These are phyloP conservation scores for Saccharum spontaneum DNA, from an alignment of 176 grass and related monocot genomes.

Conservation along the genomic window DNA sequence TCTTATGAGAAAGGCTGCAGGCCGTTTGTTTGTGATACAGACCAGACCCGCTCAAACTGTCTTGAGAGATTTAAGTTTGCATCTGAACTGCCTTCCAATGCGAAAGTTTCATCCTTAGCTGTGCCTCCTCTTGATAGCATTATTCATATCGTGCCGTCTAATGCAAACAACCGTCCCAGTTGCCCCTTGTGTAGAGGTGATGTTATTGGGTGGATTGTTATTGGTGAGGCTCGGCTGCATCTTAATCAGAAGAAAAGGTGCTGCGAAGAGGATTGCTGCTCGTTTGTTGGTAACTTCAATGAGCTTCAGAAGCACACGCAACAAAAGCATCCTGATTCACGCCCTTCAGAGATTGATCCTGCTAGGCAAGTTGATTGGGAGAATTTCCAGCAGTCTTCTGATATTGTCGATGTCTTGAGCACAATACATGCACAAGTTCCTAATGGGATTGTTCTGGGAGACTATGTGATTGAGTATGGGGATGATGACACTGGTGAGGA, in stretches of 20 bases:
- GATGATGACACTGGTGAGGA: slow-evolving; percentile 88
- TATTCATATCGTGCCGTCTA: slow-evolving; percentile 69
- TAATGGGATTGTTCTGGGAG: slow-evolving; percentile 83
- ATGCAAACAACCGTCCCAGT: slow-evolving; percentile 54
- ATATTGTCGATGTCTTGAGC: slow-evolving; percentile 96
- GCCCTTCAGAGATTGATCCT: slow-evolving; percentile 90
- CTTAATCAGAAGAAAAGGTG: slow-evolving; percentile 88
- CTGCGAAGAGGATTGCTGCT: slow-evolving; percentile 77
- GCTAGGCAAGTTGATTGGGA: slow-evolving; percentile 86
- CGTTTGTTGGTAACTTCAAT: slow-evolving; percentile 75
- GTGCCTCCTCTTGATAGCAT: slow-evolving; percentile 62
- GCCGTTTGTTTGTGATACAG: slow-evolving; percentile 90
- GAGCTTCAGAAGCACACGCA: slow-evolving; percentile 92
- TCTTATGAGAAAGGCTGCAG: slow-evolving; percentile 91
- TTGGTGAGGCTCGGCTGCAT: slow-evolving; percentile 70
- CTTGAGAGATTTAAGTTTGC: slow-evolving; percentile 87
- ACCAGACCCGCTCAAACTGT: slow-evolving; percentile 89
- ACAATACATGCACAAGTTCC: slow-evolving; percentile 92
- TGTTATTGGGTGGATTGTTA: slow-evolving; percentile 89
- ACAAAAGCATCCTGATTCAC: slow-evolving; percentile 84
- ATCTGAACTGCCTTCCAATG: slow-evolving; percentile 60
- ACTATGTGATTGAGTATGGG: slow-evolving; percentile 98
- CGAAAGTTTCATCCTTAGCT: slow-evolving; percentile 52
- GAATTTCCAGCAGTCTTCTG: slow-evolving; percentile 96
- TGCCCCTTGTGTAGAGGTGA: slow-evolving; percentile 89